phyloP scores from a whole-genome alignment of 2,329 filamentous ascomycete species.

The Ceratocystis harringtonii region DNA sequence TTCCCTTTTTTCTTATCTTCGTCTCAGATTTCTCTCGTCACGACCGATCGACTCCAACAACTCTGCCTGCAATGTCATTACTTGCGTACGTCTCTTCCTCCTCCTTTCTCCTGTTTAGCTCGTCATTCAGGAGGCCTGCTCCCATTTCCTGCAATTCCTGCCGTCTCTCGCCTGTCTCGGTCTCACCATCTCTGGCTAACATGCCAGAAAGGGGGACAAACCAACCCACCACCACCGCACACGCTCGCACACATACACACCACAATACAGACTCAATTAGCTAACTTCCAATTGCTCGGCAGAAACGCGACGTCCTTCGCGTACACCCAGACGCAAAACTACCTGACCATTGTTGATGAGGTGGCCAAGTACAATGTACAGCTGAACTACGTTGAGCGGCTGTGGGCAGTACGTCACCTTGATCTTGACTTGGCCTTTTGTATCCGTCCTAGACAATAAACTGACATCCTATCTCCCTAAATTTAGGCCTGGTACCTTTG shows the following conservation, averaged over 20 bases:
- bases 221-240: no score
- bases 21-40: constrained; percentile 1
- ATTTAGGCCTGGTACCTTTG: constrained; percentile 74
- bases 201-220: no score
- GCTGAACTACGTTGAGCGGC: constrained; percentile 70
- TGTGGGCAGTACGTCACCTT: constrained; percentile 58
- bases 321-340: constrained; percentile 34
- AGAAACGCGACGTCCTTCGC: constrained; percentile 38
- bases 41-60: background rate
- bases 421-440: background rate
- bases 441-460: background rate
- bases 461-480: constrained; percentile 13
- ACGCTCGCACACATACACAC: no score
- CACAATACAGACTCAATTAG: background rate
- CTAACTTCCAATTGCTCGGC: constrained; percentile 14
- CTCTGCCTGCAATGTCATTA: constrained; percentile 13
- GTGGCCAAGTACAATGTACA: constrained; percentile 63
- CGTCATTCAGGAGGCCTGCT: no score
- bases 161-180: no score
- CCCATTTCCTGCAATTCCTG: no score
- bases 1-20: background rate
- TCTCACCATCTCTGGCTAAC: no score
- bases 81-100: constrained; percentile 14
- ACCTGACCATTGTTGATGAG: constrained; percentile 45
- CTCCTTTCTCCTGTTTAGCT: background rate